Evolutionary conservation across 306 rosid species (phyloP).

Genomic region (Quercus cerris): DNA sequence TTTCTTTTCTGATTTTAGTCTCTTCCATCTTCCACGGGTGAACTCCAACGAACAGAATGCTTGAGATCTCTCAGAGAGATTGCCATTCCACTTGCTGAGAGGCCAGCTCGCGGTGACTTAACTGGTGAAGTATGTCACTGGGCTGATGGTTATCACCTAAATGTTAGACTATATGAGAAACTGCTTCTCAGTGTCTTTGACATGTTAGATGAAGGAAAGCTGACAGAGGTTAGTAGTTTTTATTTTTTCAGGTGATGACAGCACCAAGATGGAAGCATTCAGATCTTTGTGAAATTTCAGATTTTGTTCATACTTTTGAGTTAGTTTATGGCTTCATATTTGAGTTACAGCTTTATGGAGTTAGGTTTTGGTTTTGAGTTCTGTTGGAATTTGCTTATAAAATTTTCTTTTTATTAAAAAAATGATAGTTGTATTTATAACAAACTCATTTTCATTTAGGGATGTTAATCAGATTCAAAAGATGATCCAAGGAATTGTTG

Average conservation of each 20-base stretch:
- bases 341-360: conserved; percentile 1
- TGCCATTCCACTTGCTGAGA: conserved; percentile 82
- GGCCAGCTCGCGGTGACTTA: conserved; percentile 98
- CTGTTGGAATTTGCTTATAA: background rate
- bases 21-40: conserved; percentile 79
- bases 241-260: conserved; percentile 18
- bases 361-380: background rate
- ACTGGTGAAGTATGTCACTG: conserved; percentile 99
- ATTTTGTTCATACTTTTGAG: background rate
- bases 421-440: background rate
- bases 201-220: conserved; percentile 93
- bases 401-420: background rate
- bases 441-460: background rate
- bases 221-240: conserved; percentile 78
- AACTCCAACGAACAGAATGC: conserved; percentile 92
- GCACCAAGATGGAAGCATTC: conserved; percentile 17
- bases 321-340: background rate
- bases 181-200: conserved; percentile 90
- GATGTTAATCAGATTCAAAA: conserved; percentile 2
- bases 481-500: conserved; percentile 4
- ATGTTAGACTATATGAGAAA: conserved; percentile 89
- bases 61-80: conserved; percentile 86
- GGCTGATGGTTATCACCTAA: conserved; percentile 95
- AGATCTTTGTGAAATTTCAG: conserved; percentile 9
- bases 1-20: conserved; percentile 50